phyloP scores from a whole-genome alignment of 805 yeast genomes.

The Nakazawaea populi region DNA sequence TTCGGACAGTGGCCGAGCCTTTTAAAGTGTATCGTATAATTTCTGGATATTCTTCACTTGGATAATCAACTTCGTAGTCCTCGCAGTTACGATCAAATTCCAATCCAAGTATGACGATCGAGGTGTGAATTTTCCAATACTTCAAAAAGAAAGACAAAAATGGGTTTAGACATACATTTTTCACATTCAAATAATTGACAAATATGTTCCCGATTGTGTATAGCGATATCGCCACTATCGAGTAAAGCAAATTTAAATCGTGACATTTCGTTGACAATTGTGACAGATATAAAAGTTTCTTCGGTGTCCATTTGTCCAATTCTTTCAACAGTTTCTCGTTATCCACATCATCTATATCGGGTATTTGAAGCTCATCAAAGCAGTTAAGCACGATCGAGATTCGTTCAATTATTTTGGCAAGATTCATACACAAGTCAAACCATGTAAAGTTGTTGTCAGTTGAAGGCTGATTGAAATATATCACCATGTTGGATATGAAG shows the following conservation, averaged over 20 bases:
- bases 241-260: constrained; percentile 38
- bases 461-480: constrained; percentile 31
- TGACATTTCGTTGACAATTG: constrained; percentile 26
- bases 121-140: constrained; percentile 64
- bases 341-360: constrained; percentile 35
- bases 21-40: constrained; percentile 44
- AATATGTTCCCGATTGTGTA: constrained; percentile 40
- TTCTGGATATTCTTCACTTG: constrained; percentile 30
- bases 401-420: constrained; percentile 26
- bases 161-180: constrained; percentile 51
- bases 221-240: constrained; percentile 35
- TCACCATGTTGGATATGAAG: constrained; percentile 43
- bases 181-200: constrained; percentile 19
- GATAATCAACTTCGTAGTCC: constrained; percentile 24
- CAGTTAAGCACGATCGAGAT: constrained; percentile 33
- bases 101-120: constrained; percentile 50
- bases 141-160: constrained; percentile 51
- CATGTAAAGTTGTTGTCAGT: constrained; percentile 12
- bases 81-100: constrained; percentile 53
- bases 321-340: constrained; percentile 26
- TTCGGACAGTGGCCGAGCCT: constrained; percentile 60
- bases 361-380: constrained; percentile 34
- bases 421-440: constrained; percentile 20
- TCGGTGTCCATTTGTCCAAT: constrained; percentile 32
- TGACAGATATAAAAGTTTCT: constrained; percentile 16